Base-by-base conservation (phyloP, 345 rosid species). In the Isatis tinctoria region DNA sequence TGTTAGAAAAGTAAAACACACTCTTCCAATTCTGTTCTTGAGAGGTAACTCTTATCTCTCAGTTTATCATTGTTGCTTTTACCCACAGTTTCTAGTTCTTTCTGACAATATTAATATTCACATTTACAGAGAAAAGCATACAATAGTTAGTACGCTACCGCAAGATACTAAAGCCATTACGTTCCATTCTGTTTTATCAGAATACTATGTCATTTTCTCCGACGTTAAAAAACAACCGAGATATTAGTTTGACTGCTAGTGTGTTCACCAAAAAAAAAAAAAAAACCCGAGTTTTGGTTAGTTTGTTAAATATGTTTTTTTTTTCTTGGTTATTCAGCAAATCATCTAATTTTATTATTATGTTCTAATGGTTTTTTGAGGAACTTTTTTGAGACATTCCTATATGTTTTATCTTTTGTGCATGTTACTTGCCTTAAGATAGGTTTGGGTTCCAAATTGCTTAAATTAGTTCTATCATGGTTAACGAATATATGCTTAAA, bases 111-210 rank as follows among this genome's bases (percentile, higher is more conserved):
- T 49, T 48, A 0, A 41, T 14, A 24, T 53, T 37, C 27, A 28
- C 36, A 56, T 65, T 32, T 37, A 52, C 12, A 88, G 90, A 88
- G 76, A 85, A 85, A 74, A 91, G 14, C 58, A 86, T 73, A 85
- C 91, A 6, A 86, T 79, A 79, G 84, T 24, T 54, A 54, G 60
- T 54, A 18, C 36, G 30, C 59, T 2, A 12, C 53, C 24, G 12
- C 13, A 27, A 22, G 59, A 54, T 54, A 54, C 60, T 37, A 33
- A 44, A 16, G 20, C 2, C 10, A n/a, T n/a, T n/a, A n/a, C n/a
- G n/a, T 6, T 14, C 37, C 20, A n/a, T 16, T 32, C n/a, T 16
- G 30, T 30, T 58, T 85, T 80, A 81, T 62, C 82, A 86, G 86
- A 7, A 30, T 14, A 7, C 84, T 80, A 17, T 61, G 65, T 22